Percentiles rank a stretch among this genome's conserved stretches.
Conservation (phyloP, 208 protist species). For the Leishmania braziliensis region DNA sequence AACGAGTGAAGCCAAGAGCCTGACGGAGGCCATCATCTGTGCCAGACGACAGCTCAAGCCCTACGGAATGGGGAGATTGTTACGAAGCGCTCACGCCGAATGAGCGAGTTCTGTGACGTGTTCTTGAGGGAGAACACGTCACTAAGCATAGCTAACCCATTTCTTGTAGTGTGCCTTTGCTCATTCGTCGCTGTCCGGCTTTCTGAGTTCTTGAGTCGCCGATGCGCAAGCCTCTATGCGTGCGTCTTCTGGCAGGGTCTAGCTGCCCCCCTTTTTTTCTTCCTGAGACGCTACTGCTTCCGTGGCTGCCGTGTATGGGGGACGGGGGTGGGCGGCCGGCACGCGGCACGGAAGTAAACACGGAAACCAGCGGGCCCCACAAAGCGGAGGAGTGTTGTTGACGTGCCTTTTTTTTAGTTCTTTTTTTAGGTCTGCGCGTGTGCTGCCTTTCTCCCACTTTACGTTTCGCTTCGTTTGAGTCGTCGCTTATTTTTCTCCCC, state of each 20-base stretch:
- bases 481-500: not conserved
- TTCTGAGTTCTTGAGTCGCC: not conserved
- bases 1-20: not conserved
- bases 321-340: not conserved
- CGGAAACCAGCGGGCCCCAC: not conserved
- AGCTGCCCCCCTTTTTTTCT: not conserved
- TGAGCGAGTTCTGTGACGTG: not conserved
- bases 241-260: not conserved
- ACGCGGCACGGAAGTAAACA: not conserved
- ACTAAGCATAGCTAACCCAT: not conserved
- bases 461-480: not conserved
- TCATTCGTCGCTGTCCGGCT: not conserved
- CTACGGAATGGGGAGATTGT: not conserved
- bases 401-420: not conserved
- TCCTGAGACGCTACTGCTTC: not conserved
- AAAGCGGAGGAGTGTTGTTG: not conserved
- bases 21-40: not conserved
- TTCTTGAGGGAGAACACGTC: not conserved
- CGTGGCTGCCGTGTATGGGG: not conserved
- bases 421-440: not conserved
- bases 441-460: not conserved
- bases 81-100: not conserved
- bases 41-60: not conserved
- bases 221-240: not conserved
- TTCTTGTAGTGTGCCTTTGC: not conserved